Evolutionary conservation across 306 rosid species (phyloP), one percentile per base, ranked within the genome.

Genomic region (Rosa persica): DNA sequence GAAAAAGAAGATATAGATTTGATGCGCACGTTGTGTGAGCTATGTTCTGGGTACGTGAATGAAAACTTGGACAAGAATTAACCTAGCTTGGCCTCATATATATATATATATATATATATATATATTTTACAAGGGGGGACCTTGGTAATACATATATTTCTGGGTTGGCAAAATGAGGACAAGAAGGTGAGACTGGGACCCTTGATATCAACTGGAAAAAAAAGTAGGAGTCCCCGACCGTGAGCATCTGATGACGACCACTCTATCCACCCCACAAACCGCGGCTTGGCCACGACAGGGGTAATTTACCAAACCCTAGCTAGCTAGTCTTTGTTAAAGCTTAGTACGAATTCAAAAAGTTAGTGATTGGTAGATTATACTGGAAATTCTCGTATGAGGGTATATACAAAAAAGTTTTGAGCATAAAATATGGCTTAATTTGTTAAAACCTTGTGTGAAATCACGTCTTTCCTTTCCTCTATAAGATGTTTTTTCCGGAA

Each of bases 161-260:
- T 46, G 76, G 70, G 67, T 23, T 81, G 72, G 76, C 60, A 38
- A 73, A 73, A 13, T 61, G 8, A 61, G 30, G 78, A 79, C 58
- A 73, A 73, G 79, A 78, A 57, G 79, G 79, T 77, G 81, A 51
- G 40, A 8, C 27, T 73, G 76, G 79, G 85, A 78, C 79, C 79
- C 39, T 5, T 66, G 10, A 54, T 11, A 34, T 46, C 66, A 67
- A 17, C 57, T 73, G 75, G 76, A 2, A 57, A 57, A 57, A 11
- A 67, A 77, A 78, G 79, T 22, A 67, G 36, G 79, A 62, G 54
- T 65, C 34, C 67, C 85, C 85, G 73, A 82, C 85, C 82, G 57
- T 23, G 73, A 78, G 85, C 85, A 82, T 78, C 82, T 74, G 82
- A 82, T 60, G 69, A 48, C 61, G 85, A 78, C 79, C 68, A 68